Base-by-base conservation (phyloP, 495 filamentous ascomycete genomes). In the Achaetomiella virescens region DNA sequence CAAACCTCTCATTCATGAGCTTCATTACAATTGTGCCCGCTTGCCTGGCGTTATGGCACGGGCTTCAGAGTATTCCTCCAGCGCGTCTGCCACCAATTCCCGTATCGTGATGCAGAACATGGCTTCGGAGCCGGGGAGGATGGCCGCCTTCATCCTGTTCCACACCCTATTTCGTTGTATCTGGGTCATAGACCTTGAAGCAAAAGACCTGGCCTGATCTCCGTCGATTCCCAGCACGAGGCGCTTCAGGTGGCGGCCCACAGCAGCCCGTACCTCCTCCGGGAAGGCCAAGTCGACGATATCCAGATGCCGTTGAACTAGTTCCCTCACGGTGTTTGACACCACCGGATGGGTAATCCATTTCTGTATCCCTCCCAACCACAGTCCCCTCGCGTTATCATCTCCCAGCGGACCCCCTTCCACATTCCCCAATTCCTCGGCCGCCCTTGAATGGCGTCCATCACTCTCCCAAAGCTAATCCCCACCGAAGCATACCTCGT, bases 251-350 rank as follows among this genome's bases (percentile, higher is more conserved):
- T 61, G 44, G 15, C 54, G 44, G 0, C 46, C 38, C 2, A 61
- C 25, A 5, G 20, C 49, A 11, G 29, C 37, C 7, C 50, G 36
- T 7, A 48, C 36, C 4, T 51, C 49, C 33, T 50, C 59, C 7
- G 59, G 59, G 24, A 61, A 21, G 12, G 41, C 49, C 9, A 61
- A 29, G 4, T 53, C 48, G 17, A 61, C 45, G 18, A 61, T 57
- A n/a, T 61, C 50, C 2, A 61, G 38, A 21, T 61, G 59, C n/a
- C 59, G 49, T 29, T 61, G 59, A 9, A 61, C 51, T 29, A 53
- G 35, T 50, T 61, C 59, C 2, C 59, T 29, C 41, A 50, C 37
- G 25, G 22, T 41, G 40, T 61, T 48, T 8, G 50, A 36, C 33
- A 48, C 53, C 11, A 48, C 50, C n/a, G 49, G 50, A 44, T 61